phyloP scores from a whole-genome alignment of 1,284 basidiomycete species.

The Leccinum pachyderme region DNA sequence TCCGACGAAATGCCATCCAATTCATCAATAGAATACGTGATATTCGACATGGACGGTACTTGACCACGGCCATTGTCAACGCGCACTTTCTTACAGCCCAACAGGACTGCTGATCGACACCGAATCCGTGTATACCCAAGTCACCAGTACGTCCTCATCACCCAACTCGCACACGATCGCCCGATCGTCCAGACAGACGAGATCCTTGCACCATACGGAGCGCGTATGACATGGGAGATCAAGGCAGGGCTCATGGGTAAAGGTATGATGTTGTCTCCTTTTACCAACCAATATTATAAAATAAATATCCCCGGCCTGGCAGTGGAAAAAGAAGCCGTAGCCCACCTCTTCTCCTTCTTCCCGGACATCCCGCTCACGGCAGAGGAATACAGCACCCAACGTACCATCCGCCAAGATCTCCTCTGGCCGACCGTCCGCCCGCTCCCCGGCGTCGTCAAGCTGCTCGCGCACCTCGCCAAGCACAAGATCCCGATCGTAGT shows the following conservation, averaged over 20 bases:
- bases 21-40: slow-evolving; percentile 57
- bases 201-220: slow-evolving; percentile 69
- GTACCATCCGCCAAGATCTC: slow-evolving; percentile 56
- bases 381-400: slow-evolving; percentile 56
- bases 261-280: slow-evolving; percentile 43
- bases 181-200: slow-evolving; percentile 39
- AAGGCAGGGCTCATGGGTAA: slow-evolving; percentile 83
- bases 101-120: slow-evolving; percentile 66
- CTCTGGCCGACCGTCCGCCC: slow-evolving; percentile 66
- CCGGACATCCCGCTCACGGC: slow-evolving; percentile 62
- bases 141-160: slow-evolving; percentile 57
- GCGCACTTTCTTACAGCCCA: neutral
- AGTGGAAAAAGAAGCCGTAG: slow-evolving; percentile 66
- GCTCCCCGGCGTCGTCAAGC: slow-evolving; percentile 64
- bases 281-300: neutral
- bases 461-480: slow-evolving; percentile 62
- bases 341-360: slow-evolving; percentile 71
- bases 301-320: neutral
- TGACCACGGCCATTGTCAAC: neutral
- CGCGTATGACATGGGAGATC: slow-evolving; percentile 80
- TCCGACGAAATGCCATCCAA: slow-evolving; percentile 6
- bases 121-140: slow-evolving; percentile 70
- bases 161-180: neutral
- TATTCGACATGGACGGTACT: slow-evolving; percentile 81
- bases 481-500: slow-evolving; percentile 72